Conservation (phyloP, 495 filamentous ascomycete genomes). For the Neurospora sp. region DNA sequence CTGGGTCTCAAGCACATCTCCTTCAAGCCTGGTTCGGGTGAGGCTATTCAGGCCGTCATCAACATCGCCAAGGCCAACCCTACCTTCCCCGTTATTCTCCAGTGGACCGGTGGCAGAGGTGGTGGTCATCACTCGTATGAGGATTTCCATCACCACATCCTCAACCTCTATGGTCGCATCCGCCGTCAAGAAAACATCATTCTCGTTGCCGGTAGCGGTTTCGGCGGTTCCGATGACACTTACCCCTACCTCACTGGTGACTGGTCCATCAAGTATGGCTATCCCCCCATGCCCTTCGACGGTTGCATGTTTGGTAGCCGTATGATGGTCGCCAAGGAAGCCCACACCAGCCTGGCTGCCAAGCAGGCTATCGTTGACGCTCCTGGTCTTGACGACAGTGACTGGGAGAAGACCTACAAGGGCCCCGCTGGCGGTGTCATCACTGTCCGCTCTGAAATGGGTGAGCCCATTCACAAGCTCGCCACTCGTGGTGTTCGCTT, state of each 20-base stretch:
- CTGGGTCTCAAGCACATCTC: slow-evolving; percentile 91
- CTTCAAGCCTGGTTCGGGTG: slow-evolving; percentile 87
- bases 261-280: slow-evolving; percentile 78
- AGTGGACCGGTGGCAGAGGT: slow-evolving; percentile 92
- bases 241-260: slow-evolving; percentile 86
- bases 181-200: slow-evolving; percentile 76
- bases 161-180: slow-evolving; percentile 85
- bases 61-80: slow-evolving; percentile 90
- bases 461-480: slow-evolving; percentile 96
- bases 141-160: slow-evolving; percentile 86
- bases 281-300: slow-evolving; percentile 90
- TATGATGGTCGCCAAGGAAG: slow-evolving; percentile 92
- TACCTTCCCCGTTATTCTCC: slow-evolving; percentile 77
- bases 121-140: slow-evolving; percentile 94
- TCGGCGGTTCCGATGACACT: slow-evolving; percentile 82
- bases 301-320: slow-evolving; percentile 84
- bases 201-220: slow-evolving; percentile 83
- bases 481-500: slow-evolving; percentile 89
- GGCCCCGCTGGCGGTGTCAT: slow-evolving; percentile 85
- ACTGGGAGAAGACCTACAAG: slow-evolving; percentile 98
- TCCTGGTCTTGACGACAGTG: slow-evolving; percentile 70
- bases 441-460: slow-evolving; percentile 98
- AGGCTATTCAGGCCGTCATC: slow-evolving; percentile 82
- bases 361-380: slow-evolving; percentile 95
- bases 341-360: slow-evolving; percentile 82